Percentiles rank a stretch among this genome's conserved stretches.
These are phyloP conservation scores for Fusarium austroafricanum DNA, from an alignment of 2,329 filamentous ascomycete genomes.

Conservation along the genomic window DNA sequence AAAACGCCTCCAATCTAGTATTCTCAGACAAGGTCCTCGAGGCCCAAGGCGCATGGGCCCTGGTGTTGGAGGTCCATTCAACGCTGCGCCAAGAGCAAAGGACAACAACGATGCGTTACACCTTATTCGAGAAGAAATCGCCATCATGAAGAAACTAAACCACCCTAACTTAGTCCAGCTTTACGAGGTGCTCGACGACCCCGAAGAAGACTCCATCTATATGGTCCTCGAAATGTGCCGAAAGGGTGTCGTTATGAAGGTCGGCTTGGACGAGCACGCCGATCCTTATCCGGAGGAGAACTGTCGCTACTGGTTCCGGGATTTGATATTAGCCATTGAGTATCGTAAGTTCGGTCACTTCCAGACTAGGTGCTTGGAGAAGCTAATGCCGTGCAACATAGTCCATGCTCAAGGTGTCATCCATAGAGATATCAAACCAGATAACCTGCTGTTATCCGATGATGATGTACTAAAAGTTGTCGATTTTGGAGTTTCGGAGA, in stretches of 20 bases:
- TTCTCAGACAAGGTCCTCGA: slow-evolving; percentile 69
- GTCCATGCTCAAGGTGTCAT: slow-evolving; percentile 95
- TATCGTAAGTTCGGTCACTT: slow-evolving; percentile 70
- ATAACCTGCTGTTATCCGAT: slow-evolving; percentile 89
- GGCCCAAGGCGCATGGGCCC: slow-evolving; percentile 49
- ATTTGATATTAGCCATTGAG: slow-evolving; percentile 94
- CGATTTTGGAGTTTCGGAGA: slow-evolving; percentile 99
- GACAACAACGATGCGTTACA: slow-evolving; percentile 79
- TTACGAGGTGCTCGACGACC: slow-evolving; percentile 95
- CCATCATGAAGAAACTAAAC: slow-evolving; percentile 98
- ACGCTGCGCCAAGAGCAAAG: slow-evolving; percentile 53
- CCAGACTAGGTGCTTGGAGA: no score
- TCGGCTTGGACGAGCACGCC: slow-evolving; percentile 85
- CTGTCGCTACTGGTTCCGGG: slow-evolving; percentile 92
- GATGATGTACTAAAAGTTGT: slow-evolving; percentile 97
- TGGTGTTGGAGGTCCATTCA: slow-evolving; percentile 43
- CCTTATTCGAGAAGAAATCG: slow-evolving; percentile 94
- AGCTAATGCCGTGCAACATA: slow-evolving; percentile 48
- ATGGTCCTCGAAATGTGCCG: slow-evolving; percentile 99
- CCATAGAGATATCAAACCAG: slow-evolving; percentile 97
- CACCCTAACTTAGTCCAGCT: slow-evolving; percentile 94
- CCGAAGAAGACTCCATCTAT: slow-evolving; percentile 93
- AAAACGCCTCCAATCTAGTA: slow-evolving; percentile 89
- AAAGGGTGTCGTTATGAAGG: slow-evolving; percentile 96
- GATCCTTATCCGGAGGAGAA: slow-evolving; percentile 84